phyloP scores from a whole-genome alignment of 2,329 filamentous ascomycete species.

The Chaetomiaceae sp. region DNA sequence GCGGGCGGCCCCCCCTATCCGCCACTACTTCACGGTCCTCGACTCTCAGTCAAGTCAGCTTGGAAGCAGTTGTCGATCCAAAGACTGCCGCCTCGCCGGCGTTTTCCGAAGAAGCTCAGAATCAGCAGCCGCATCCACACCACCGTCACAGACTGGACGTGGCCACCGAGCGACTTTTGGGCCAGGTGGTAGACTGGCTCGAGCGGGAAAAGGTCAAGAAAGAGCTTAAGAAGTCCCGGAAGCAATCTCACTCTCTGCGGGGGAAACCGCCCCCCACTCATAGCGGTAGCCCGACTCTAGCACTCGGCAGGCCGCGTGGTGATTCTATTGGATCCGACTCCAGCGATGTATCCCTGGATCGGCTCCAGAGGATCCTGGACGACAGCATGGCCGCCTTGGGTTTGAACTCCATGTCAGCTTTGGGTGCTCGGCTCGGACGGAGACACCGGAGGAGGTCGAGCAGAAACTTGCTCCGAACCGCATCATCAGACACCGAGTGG shows the following conservation, averaged over 20 bases:
- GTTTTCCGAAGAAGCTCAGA: constrained; percentile 27
- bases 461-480: constrained; percentile 39
- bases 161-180: constrained; percentile 9
- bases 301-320: constrained; percentile 32
- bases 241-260: constrained; percentile 40
- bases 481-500: constrained; percentile 81
- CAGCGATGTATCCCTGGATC: constrained; percentile 70
- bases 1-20: constrained; percentile 38
- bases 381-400: constrained; percentile 57
- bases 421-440: constrained; percentile 40
- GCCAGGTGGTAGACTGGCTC: constrained; percentile 67
- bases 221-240: constrained; percentile 49
- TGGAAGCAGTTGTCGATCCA: constrained; percentile 32
- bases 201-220: constrained; percentile 71
- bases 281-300: constrained; percentile 11
- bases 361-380: constrained; percentile 74
- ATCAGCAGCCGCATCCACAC: constrained; percentile 30
- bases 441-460: constrained; percentile 43
- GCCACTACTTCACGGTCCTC: constrained; percentile 44
- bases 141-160: constrained; percentile 35
- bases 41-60: constrained; percentile 35
- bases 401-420: constrained; percentile 42
- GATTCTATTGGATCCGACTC: constrained; percentile 62
- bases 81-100: constrained; percentile 27
- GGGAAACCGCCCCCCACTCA: constrained; percentile 36